Conservation (phyloP, 2,329 filamentous ascomycete species). For the Aspergillus brasiliensis region DNA sequence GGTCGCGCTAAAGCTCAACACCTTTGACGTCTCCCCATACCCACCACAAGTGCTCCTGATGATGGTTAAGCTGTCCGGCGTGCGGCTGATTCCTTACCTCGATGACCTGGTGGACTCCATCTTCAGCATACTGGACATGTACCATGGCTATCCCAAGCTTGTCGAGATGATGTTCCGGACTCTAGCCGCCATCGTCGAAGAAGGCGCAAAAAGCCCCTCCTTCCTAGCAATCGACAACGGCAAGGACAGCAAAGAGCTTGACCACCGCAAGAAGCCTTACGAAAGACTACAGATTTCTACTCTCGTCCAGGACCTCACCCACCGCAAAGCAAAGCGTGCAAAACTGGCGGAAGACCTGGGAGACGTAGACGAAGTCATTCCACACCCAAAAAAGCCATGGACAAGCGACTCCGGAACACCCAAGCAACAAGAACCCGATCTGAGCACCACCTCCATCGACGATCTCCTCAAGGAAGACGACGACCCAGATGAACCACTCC, state of each 20-base stretch:
- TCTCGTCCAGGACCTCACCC: constrained; percentile 38
- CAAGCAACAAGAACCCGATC: constrained; percentile 14
- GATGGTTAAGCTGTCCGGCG: constrained; percentile 88
- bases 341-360: constrained; percentile 24
- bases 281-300: constrained; percentile 34
- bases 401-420: constrained; percentile 27
- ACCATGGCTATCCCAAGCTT: constrained; percentile 85
- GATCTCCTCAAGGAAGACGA: constrained; percentile 37
- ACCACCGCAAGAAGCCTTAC: constrained; percentile 35
- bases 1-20: constrained; percentile 83
- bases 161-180: constrained; percentile 85
- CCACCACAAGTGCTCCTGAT: constrained; percentile 88
- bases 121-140: constrained; percentile 90
- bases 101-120: constrained; percentile 91
- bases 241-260: constrained; percentile 23
- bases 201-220: constrained; percentile 65
- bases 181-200: constrained; percentile 77
- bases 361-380: constrained; percentile 25
- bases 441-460: constrained; percentile 32
- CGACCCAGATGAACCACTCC: constrained; percentile 38
- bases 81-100: constrained; percentile 78
- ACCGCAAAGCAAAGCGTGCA: constrained; percentile 34
- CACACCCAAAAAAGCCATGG: constrained; percentile 40
- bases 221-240: constrained; percentile 49
- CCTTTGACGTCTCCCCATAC: constrained; percentile 87